Evolutionary conservation across 179 eudicot genomes (phyloP).

Genomic region (Patellifolia procumbens): DNA sequence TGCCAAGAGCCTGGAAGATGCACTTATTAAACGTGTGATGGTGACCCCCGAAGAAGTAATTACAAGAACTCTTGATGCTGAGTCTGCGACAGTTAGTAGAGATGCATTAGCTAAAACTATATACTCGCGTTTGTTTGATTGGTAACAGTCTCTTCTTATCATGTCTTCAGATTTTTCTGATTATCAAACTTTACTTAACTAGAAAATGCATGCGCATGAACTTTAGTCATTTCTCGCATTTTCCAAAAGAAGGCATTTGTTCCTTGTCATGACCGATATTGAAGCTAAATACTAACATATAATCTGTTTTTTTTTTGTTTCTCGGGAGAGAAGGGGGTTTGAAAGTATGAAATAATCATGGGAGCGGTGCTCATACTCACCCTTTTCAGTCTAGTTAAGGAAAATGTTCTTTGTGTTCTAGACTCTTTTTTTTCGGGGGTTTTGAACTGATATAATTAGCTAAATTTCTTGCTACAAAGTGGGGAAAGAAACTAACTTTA

Average conservation of each 20-base stretch:
- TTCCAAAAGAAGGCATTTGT: conserved; percentile 6
- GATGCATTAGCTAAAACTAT: conserved; percentile 95
- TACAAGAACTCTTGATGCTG: conserved; percentile 86
- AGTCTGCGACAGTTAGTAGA: conserved; percentile 73
- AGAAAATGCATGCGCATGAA: conserved; percentile 16
- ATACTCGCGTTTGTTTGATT: conserved; percentile 95
- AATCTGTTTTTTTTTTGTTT: background rate
- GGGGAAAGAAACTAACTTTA: too few relatives aligned
- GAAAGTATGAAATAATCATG: background rate
- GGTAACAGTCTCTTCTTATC: conserved; percentile 44
- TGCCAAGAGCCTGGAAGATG: conserved; percentile 86
- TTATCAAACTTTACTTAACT: conserved; percentile 5
- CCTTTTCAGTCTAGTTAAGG: too few relatives aligned
- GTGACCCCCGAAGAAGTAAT: conserved; percentile 96
- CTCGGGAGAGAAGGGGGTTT: background rate
- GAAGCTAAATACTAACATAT: background rate
- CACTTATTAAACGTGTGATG: conserved; percentile 91
- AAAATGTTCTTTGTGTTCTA: too few relatives aligned
- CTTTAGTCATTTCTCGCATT: background rate
- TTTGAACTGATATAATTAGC: too few relatives aligned
- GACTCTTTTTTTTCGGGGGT: too few relatives aligned
- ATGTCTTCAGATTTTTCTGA: conserved; percentile 1
- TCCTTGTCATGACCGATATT: conserved; percentile 1
- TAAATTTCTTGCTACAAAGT: too few relatives aligned
- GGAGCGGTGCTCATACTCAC: too few relatives aligned